Conservation (phyloP, 73 alveolate genomes). For the Paraurostyla sp. region DNA sequence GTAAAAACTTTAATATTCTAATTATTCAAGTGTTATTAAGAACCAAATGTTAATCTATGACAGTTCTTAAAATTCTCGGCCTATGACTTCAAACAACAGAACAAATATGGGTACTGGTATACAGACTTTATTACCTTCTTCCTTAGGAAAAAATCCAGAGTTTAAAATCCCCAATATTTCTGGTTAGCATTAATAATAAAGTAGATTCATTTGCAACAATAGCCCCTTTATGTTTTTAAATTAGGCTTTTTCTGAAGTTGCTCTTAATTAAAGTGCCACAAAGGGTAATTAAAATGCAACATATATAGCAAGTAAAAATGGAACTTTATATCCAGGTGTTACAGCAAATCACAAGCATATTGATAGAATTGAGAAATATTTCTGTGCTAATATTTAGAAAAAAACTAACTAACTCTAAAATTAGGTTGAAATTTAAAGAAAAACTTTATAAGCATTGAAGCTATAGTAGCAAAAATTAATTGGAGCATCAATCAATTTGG, state of each 20-base stretch:
- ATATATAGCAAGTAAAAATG: neutral
- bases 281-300: neutral
- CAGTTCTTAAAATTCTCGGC: too few relatives aligned
- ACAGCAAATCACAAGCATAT: constrained; percentile 43
- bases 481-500: constrained; percentile 9
- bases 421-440: neutral
- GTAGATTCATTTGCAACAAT: too few relatives aligned
- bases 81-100: too few relatives aligned
- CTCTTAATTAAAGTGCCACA: neutral
- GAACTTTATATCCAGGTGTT: constrained; percentile 24
- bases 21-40: too few relatives aligned
- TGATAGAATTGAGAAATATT: constrained; percentile 24
- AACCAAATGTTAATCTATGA: too few relatives aligned
- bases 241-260: constrained; percentile 37
- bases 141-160: neutral
- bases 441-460: neutral
- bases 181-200: too few relatives aligned
- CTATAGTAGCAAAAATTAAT: neutral
- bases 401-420: neutral
- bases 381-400: neutral
- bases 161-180: neutral
- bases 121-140: too few relatives aligned
- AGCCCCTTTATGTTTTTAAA: neutral
- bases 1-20: too few relatives aligned
- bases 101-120: too few relatives aligned